These are phyloP conservation scores for Talaromyces wortmannii DNA, from an alignment of 495 filamentous ascomycete species.

Conservation along the genomic window DNA sequence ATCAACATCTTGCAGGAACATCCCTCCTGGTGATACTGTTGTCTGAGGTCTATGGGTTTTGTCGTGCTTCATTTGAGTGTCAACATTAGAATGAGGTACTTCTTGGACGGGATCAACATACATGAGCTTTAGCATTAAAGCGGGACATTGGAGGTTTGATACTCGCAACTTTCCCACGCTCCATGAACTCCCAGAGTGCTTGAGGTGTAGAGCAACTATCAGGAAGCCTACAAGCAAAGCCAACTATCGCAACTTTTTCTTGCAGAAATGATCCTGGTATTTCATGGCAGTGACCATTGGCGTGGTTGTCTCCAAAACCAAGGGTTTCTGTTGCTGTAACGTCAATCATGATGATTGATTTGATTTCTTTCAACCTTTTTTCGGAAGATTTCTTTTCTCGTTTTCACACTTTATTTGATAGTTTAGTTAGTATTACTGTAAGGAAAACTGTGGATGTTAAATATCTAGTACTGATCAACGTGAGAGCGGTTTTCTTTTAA, in stretches of 20 bases:
- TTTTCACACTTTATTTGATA: no score
- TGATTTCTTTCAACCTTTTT: no score
- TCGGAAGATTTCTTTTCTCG: no score
- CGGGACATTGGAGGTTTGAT: slow-evolving; percentile 20
- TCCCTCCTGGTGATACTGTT: slow-evolving; percentile 29
- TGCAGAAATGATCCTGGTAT: background rate
- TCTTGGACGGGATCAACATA: background rate
- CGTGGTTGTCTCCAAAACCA: background rate
- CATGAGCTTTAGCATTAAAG: slow-evolving; percentile 22
- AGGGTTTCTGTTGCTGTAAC: background rate
- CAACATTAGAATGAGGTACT: background rate
- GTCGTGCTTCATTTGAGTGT: slow-evolving; percentile 3
- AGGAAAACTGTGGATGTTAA: no score
- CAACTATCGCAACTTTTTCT: slow-evolving; percentile 40
- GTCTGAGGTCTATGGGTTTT: slow-evolving; percentile 8
- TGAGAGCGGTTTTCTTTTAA: no score
- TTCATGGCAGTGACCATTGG: background rate
- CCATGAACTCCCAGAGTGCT: slow-evolving; percentile 32
- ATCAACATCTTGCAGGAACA: slow-evolving; percentile 40
- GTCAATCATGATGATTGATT: background rate
- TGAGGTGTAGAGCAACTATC: slow-evolving; percentile 22
- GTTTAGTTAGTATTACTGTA: no score
- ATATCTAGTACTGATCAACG: no score
- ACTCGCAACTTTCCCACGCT: slow-evolving; percentile 26
- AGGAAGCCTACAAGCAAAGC: slow-evolving; percentile 40